phyloP scores from a whole-genome alignment of 345 rosid genomes.

The Ceriops zippeliana region DNA sequence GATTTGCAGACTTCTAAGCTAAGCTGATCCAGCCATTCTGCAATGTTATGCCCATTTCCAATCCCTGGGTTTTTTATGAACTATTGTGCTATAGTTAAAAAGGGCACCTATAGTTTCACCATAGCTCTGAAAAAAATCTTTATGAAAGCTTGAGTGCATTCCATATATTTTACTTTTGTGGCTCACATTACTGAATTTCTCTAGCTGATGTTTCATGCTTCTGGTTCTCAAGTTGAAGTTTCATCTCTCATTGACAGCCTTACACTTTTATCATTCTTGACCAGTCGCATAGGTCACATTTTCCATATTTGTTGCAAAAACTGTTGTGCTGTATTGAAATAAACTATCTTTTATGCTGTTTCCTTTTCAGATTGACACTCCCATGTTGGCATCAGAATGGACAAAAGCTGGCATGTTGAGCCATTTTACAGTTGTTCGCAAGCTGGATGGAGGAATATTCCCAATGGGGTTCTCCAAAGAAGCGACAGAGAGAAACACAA shows the following conservation, averaged over 20 bases:
- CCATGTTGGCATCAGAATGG: slow-evolving; percentile 88
- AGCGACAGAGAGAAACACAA: slow-evolving; percentile 71
- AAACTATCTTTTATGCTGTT: slow-evolving; percentile 16
- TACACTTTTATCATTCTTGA: no score
- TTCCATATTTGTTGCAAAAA: not conserved
- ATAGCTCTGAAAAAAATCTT: not conserved
- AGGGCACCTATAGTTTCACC: not conserved
- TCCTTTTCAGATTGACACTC: slow-evolving; percentile 78
- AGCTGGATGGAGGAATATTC: slow-evolving; percentile 84
- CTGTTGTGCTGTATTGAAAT: slow-evolving; percentile 11
- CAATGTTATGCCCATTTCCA: not conserved
- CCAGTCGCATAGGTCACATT: not conserved
- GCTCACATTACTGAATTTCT: not conserved
- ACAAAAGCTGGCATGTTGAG: slow-evolving; percentile 72
- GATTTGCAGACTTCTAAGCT: no score
- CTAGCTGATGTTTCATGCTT: no score
- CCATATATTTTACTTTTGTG: not conserved
- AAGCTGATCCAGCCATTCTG: no score
- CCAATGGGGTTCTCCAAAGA: slow-evolving; percentile 96
- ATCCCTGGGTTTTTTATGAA: not conserved
- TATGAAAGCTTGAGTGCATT: not conserved
- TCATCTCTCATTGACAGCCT: not conserved
- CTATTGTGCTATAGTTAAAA: no score
- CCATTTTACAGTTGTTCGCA: slow-evolving; percentile 86
- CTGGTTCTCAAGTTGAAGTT: not conserved